Evolutionary conservation across 352 stramenopile genomes (phyloP).

Genomic region (Phytophthora citricola): DNA sequence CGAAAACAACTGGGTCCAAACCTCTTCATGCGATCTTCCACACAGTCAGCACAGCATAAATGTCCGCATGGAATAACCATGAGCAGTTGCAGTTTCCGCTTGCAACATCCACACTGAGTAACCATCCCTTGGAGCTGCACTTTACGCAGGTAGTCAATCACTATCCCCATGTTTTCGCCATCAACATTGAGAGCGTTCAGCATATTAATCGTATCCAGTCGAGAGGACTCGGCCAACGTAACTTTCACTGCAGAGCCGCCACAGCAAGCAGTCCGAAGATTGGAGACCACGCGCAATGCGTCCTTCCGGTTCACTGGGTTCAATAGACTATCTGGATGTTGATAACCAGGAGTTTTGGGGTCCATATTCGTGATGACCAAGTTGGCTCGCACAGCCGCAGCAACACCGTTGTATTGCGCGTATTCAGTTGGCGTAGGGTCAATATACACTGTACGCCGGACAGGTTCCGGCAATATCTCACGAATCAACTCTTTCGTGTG

Average conservation of each 20-base stretch:
- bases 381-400: slow-evolving; percentile 67
- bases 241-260: slow-evolving; percentile 57
- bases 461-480: slow-evolving; percentile 60
- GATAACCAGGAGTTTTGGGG: slow-evolving; percentile 55
- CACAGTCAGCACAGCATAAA: slow-evolving; percentile 93
- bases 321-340: slow-evolving; percentile 76
- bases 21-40: slow-evolving; percentile 74
- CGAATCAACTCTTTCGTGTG: slow-evolving; percentile 94
- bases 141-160: slow-evolving; percentile 66
- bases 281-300: slow-evolving; percentile 60
- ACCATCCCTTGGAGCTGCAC: slow-evolving; percentile 47
- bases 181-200: slow-evolving; percentile 46
- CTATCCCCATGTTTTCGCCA: slow-evolving; percentile 44
- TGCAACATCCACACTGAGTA: slow-evolving; percentile 87
- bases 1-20: slow-evolving; percentile 59
- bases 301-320: slow-evolving; percentile 77
- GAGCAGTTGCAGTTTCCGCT: slow-evolving; percentile 82
- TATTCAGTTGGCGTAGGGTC: slow-evolving; percentile 76
- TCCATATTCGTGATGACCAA: slow-evolving; percentile 84
- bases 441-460: slow-evolving; percentile 59
- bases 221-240: slow-evolving; percentile 44
- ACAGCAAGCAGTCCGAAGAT: slow-evolving; percentile 69
- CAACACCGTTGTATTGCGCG: slow-evolving; percentile 76
- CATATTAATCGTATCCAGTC: slow-evolving; percentile 73
- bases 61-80: slow-evolving; percentile 94